These are phyloP conservation scores for Tylopilus orsonianus DNA, from an alignment of 1,284 basidiomycete species.

Conservation along the genomic window DNA sequence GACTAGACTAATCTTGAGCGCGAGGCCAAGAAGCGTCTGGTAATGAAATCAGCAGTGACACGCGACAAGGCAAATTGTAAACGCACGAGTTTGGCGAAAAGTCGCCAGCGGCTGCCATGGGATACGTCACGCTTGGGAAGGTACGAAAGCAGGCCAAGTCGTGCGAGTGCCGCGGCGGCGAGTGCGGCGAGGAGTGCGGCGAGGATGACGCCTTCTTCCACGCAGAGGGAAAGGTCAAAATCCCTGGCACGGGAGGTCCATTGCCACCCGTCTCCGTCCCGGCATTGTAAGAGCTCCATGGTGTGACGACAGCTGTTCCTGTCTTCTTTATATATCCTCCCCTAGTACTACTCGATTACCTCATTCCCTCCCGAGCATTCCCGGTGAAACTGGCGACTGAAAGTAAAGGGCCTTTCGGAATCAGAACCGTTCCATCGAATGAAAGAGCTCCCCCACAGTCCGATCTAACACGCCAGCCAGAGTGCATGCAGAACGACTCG, in stretches of 20 bases:
- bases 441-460: no score
- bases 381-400: no score
- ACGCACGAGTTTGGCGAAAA: conserved; percentile 63
- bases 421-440: no score
- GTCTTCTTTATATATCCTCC: background rate
- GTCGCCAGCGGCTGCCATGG: conserved; percentile 46
- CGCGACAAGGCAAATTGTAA: background rate
- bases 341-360: background rate
- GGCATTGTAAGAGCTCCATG: conserved; percentile 44
- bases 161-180: conserved; percentile 42
- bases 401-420: no score
- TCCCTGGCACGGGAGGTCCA: conserved; percentile 58
- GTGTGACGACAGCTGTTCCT: conserved; percentile 3
- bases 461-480: no score
- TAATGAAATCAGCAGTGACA: conserved; percentile 1
- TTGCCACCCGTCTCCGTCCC: conserved; percentile 62
- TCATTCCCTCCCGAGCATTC: no score
- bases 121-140: conserved; percentile 32
- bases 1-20: conserved; percentile 41
- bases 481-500: no score
- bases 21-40: conserved; percentile 47
- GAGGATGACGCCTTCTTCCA: conserved; percentile 72
- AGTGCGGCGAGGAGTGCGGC: conserved; percentile 52
- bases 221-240: conserved; percentile 85
- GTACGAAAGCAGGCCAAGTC: conserved; percentile 35